A percentile compares a stretch with the other conserved stretches of the same genome.
phyloP scores from a whole-genome alignment of 2,329 filamentous ascomycete genomes.

The Fusarium torreyae region DNA sequence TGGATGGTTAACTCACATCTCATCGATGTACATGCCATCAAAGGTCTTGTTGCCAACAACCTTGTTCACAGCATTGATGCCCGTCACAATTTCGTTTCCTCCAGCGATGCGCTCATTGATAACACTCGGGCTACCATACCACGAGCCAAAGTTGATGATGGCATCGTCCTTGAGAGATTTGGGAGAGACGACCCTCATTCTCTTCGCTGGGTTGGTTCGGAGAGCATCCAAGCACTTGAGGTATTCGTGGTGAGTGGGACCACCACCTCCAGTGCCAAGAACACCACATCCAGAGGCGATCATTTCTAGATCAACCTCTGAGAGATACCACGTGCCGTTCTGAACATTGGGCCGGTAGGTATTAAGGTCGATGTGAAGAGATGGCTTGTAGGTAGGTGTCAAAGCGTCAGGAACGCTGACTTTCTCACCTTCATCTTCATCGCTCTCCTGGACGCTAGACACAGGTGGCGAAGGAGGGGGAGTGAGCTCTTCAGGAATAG shows the following conservation, averaged over 20 bases:
- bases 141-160: conserved; percentile 60
- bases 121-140: conserved; percentile 62
- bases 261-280: conserved; percentile 57
- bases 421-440: conserved; percentile 49
- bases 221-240: conserved; percentile 60
- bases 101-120: conserved; percentile 57
- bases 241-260: conserved; percentile 60
- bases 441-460: conserved; percentile 12
- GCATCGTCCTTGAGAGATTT: conserved; percentile 57
- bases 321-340: conserved; percentile 55
- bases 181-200: conserved; percentile 60
- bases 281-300: conserved; percentile 56
- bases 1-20: conserved; percentile 53
- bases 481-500: conserved; percentile 49
- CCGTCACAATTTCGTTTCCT: conserved; percentile 56
- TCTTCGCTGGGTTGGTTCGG: conserved; percentile 51
- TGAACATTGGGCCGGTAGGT: conserved; percentile 53
- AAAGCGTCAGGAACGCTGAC: conserved; percentile 50
- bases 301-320: conserved; percentile 56
- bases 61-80: conserved; percentile 56
- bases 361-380: conserved; percentile 50
- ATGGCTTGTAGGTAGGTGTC: conserved; percentile 52
- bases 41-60: conserved; percentile 53
- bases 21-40: conserved; percentile 55
- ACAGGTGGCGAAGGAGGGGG: conserved; percentile 44